Base-by-base conservation (phyloP, 805 yeast species). In the Myxozyma udenii region DNA sequence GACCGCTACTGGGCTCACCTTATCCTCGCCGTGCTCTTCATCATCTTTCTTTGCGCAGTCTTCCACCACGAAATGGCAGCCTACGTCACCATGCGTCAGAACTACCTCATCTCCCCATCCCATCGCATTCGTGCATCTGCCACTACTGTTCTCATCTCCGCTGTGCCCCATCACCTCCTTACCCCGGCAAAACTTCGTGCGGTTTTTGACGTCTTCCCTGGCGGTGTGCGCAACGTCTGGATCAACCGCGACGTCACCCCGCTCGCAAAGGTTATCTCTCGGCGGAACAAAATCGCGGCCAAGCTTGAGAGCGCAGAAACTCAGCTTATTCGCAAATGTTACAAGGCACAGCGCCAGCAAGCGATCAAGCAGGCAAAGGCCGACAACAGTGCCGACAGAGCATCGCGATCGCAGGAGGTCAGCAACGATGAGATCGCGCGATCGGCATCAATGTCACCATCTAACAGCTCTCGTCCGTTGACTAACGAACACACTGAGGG, bases 141-240 rank as follows among this genome's bases (percentile, higher is more conserved):
- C 38, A 71, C 67, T 64, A 85, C 95, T 2, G 69, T 90, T 50
- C 74, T 89, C 46, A 71, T 90, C 55, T 81, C 87, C 21, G 86
- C 85, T 55, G 70, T 88, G 41, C 81, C 85, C 3, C 71, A 75
- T 3, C 71, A 67, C 1, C 68, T 72, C 40, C 69, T 74, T 37
- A 72, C 74, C 36, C 87, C 79, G 51, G 72, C 72, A 18, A 73
- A 71, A 16, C 65, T 90, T 50, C 74, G 76, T 58, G 66, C 67
- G n/a, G 71, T 77, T 30, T 88, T 86, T 71, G 60, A 66, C 1
- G 64, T 71, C 0, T 68, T 81, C 3, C 80, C 84, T 0, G 83
- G 82, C 0, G 78, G 79, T 1, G 74, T 85, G 1, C 71, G 73
- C 11, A 71, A 72, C 22, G 68, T 85, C 0, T 83, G 89, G 87